Evolutionary conservation across 441 rosid species (phyloP).

Genomic region (Croton setiger): DNA sequence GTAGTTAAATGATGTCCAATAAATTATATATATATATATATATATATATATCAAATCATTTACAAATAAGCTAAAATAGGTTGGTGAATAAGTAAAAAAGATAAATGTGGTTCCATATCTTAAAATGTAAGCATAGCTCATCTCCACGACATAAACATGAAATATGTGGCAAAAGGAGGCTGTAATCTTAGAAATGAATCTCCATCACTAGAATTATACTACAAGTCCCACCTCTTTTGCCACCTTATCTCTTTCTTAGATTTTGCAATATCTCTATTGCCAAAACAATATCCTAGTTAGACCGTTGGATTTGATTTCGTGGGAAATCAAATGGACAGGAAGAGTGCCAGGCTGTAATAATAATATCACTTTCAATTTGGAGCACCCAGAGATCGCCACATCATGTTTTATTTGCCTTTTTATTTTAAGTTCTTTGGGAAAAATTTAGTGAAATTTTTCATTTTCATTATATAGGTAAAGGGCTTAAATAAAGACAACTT

Average conservation of each 20-base stretch:
- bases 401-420: not conserved
- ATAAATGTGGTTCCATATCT: not conserved
- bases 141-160: constrained; percentile 10
- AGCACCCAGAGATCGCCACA: not conserved
- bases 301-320: not conserved
- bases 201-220: constrained; percentile 21
- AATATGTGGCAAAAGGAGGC: constrained; percentile 29
- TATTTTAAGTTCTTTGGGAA: not conserved
- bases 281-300: not conserved
- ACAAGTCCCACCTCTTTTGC: not conserved
- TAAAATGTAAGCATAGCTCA: constrained; percentile 2
- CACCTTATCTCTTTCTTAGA: constrained; percentile 24
- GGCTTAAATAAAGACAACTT: constrained; percentile 11
- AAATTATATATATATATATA: too few species aligned
- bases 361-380: not conserved
- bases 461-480: not conserved
- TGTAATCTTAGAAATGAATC: constrained; percentile 28
- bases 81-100: too few species aligned
- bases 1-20: too few species aligned
- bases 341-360: constrained; percentile 18
- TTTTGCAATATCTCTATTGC: not conserved
- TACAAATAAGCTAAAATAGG: too few species aligned
- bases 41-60: too few species aligned
- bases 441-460: not conserved
- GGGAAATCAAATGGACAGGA: constrained; percentile 7